Evolutionary conservation across 2,329 filamentous ascomycete species (phyloP).

Genomic region (Beauveria sp.): DNA sequence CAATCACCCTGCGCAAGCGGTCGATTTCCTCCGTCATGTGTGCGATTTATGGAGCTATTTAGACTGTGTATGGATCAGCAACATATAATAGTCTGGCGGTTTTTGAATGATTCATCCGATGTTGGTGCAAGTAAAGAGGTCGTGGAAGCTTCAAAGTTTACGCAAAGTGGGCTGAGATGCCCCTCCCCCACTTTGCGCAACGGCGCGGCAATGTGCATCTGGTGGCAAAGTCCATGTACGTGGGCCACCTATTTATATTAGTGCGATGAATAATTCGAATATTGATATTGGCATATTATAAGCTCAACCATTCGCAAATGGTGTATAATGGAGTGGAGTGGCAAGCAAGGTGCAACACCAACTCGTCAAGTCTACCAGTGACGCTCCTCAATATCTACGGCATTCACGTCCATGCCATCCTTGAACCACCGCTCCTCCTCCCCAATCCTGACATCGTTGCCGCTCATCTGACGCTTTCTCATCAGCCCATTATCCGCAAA

Average conservation of each 20-base stretch:
- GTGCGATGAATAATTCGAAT: too few relatives aligned
- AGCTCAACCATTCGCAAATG: too few relatives aligned
- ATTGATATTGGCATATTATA: too few relatives aligned
- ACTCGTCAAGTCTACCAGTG: conserved; percentile 47
- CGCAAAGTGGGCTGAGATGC: background rate
- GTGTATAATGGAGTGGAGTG: too few relatives aligned
- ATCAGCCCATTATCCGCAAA: conserved; percentile 63
- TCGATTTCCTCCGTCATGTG: conserved; percentile 20
- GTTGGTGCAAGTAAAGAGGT: background rate
- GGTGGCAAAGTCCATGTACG: background rate
- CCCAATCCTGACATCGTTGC: conserved; percentile 58
- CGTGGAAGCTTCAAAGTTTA: conserved; percentile 4
- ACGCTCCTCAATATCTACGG: conserved; percentile 56
- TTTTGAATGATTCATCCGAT: background rate
- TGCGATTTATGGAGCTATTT: too few relatives aligned
- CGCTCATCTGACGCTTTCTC: conserved; percentile 70
- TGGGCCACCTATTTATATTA: background rate
- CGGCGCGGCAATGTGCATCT: background rate
- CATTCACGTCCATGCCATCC: conserved; percentile 61
- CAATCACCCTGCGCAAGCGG: conserved; percentile 39
- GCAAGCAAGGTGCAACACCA: too few relatives aligned
- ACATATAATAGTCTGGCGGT: background rate
- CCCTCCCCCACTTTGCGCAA: conserved; percentile 5
- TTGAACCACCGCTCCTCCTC: conserved; percentile 62
- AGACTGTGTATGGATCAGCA: background rate